Evolutionary conservation across 2,329 filamentous ascomycete genomes (phyloP).

Genomic region (Ilyonectria mors-panacis): DNA sequence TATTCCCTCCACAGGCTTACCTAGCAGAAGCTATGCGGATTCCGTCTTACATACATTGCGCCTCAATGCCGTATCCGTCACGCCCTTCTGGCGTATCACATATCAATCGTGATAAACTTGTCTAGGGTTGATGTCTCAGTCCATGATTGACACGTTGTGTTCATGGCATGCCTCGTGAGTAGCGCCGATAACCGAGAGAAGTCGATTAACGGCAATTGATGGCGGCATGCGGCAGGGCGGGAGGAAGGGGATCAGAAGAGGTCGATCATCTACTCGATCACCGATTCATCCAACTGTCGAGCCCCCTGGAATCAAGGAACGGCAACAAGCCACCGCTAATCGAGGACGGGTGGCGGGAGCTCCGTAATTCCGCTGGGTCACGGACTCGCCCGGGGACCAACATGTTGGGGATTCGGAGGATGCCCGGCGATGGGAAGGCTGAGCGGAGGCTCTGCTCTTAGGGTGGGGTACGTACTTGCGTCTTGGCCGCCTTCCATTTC

Average conservation of each 20-base stretch:
- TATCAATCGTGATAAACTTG: neutral
- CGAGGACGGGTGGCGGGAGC: conserved; percentile 8
- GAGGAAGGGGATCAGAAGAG: neutral
- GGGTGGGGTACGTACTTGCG: conserved; percentile 13
- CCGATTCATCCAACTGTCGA: neutral
- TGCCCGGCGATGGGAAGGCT: conserved; percentile 33
- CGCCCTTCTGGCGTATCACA: neutral
- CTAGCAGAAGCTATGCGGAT: neutral
- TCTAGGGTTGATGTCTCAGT: neutral
- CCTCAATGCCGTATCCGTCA: neutral
- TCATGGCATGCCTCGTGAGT: neutral
- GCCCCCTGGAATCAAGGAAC: neutral
- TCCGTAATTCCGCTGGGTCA: conserved; percentile 30
- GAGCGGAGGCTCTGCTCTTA: conserved; percentile 43
- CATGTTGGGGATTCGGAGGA: conserved; percentile 48
- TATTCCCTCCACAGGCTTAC: neutral
- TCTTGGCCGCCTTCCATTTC: conserved; percentile 17
- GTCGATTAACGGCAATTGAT: neutral
- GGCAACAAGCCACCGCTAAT: neutral
- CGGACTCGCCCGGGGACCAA: conserved; percentile 21
- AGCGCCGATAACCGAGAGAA: neutral
- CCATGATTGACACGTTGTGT: neutral
- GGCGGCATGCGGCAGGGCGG: neutral
- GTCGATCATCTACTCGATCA: neutral
- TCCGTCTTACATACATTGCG: neutral